phyloP scores from a whole-genome alignment of 106 monocot genomes.

The Apostasia shenzhenica region DNA sequence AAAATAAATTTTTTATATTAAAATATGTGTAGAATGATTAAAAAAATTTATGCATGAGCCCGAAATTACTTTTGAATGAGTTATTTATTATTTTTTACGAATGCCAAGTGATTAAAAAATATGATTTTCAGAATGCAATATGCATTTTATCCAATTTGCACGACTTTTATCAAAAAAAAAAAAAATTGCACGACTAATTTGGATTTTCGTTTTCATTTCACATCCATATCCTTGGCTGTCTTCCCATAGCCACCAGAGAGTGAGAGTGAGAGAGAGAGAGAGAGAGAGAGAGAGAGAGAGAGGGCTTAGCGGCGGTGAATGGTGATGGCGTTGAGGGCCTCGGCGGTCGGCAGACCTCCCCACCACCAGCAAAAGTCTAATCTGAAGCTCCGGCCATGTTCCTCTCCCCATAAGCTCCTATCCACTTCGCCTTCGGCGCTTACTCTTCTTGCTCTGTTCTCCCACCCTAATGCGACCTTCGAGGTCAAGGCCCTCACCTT shows the following conservation, averaged over 20 bases:
- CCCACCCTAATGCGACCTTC: constrained; percentile 15
- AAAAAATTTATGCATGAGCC: no score
- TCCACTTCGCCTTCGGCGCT: constrained; percentile 27
- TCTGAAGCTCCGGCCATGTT: constrained; percentile 1
- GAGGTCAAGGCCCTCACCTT: constrained; percentile 69
- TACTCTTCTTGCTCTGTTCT: constrained; percentile 51
- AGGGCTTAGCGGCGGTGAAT: constrained; percentile 2
- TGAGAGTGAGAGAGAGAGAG: constrained; percentile 1
- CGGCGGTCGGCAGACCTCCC: constrained; percentile 15
- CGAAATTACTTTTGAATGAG: no score
- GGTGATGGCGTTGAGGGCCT: constrained; percentile 48
- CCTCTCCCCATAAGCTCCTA: constrained; percentile 7
- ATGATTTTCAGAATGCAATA: no score
- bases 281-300: background rate
- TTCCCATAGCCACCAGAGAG: constrained; percentile 1
- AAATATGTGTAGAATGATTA: no score
- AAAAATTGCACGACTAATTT: no score
- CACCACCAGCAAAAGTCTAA: constrained; percentile 3
- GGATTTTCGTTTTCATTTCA: no score
- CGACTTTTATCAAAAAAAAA: no score
- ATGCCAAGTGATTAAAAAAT: no score
- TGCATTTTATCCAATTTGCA: no score
- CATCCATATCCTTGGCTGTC: background rate
- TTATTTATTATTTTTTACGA: no score
- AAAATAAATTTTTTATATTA: no score